These are phyloP conservation scores for Schizophyllum commune DNA, from an alignment of 1,284 basidiomycete genomes.

Conservation along the genomic window DNA sequence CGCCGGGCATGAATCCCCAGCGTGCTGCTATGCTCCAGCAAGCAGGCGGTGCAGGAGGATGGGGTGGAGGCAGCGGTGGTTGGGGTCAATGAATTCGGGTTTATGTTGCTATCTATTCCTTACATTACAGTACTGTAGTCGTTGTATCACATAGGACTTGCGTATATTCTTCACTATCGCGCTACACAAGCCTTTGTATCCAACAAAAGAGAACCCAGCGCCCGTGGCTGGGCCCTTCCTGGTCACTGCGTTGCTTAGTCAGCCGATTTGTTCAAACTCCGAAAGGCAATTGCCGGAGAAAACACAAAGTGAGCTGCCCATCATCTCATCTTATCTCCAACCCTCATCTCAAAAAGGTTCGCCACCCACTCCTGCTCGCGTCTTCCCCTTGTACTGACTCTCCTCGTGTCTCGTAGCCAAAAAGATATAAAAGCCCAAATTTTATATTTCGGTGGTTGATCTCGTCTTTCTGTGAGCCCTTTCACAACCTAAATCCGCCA, in stretches of 20 bases:
- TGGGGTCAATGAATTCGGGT: neutral
- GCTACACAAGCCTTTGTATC: too few relatives aligned
- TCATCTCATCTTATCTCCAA: constrained; percentile 25
- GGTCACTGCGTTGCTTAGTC: too few relatives aligned
- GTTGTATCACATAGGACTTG: constrained; percentile 5
- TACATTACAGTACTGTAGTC: neutral
- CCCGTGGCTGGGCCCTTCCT: too few relatives aligned
- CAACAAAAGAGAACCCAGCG: too few relatives aligned
- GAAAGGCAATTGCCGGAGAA: neutral
- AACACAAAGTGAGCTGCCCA: neutral
- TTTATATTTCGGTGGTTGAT: constrained; percentile 63
- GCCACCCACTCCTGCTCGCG: constrained; percentile 2
- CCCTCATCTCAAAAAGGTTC: constrained; percentile 27
- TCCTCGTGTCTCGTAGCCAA: constrained; percentile 27
- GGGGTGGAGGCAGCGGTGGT: neutral
- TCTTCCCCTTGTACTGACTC: constrained; percentile 13
- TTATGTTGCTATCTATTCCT: constrained; percentile 3
- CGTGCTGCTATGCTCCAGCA: constrained; percentile 55
- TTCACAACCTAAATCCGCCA: constrained; percentile 10
- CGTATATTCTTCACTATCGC: too few relatives aligned
- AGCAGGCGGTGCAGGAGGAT: constrained; percentile 19
- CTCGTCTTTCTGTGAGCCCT: constrained; percentile 57
- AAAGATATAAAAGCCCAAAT: constrained; percentile 54
- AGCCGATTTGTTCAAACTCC: neutral
- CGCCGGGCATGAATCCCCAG: constrained; percentile 55